Conservation (phyloP, 352 stramenopile species). For the Globisporangium carolinianum region DNA sequence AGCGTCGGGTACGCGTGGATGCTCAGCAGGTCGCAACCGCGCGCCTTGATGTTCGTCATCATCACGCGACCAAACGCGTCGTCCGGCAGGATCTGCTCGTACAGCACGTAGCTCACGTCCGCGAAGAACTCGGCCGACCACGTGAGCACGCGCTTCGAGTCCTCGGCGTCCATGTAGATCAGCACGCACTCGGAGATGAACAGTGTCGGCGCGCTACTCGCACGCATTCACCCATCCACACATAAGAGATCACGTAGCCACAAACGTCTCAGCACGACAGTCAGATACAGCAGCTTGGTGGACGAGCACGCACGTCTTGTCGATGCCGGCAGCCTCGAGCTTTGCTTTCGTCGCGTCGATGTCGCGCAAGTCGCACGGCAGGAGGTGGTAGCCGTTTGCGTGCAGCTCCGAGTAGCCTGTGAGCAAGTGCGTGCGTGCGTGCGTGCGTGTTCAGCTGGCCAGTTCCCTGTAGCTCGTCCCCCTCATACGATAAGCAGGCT, state of each 20-base stretch:
- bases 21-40: slow-evolving; percentile 83
- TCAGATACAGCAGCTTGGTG: not conserved
- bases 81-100: slow-evolving; percentile 89
- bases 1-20: slow-evolving; percentile 76
- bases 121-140: slow-evolving; percentile 67
- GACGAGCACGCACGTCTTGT: slow-evolving; percentile 20
- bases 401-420: slow-evolving; percentile 61
- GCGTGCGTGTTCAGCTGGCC: too few species aligned
- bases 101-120: slow-evolving; percentile 77
- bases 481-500: not conserved
- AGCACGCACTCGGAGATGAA: slow-evolving; percentile 90
- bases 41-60: slow-evolving; percentile 87
- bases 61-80: slow-evolving; percentile 89
- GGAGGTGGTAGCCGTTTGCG: slow-evolving; percentile 62
- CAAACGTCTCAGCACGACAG: too few species aligned
- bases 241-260: too few species aligned
- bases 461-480: too few species aligned
- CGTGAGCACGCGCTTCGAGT: slow-evolving; percentile 60
- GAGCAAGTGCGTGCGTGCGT: not conserved
- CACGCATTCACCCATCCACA: not conserved
- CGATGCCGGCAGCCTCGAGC: slow-evolving; percentile 48
- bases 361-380: slow-evolving; percentile 72
- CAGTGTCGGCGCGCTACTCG: slow-evolving; percentile 36
- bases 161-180: slow-evolving; percentile 88
- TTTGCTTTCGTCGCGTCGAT: slow-evolving; percentile 42